Evolutionary conservation across 2,329 filamentous ascomycete genomes (phyloP).

Genomic region (Allantophomopsis cytisporea): DNA sequence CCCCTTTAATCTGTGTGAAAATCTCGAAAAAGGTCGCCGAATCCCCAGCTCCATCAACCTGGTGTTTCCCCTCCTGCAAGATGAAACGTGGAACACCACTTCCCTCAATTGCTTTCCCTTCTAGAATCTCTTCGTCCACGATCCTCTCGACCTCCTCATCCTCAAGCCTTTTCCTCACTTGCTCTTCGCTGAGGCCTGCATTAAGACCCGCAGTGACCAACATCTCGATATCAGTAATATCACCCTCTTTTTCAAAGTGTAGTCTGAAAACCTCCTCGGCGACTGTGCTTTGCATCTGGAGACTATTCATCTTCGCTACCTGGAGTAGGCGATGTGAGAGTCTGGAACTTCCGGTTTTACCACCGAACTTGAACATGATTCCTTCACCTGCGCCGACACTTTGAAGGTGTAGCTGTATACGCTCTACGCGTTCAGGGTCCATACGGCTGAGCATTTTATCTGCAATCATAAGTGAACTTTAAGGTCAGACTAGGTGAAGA

Average conservation of each 20-base stretch:
- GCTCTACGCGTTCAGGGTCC: conserved; percentile 41
- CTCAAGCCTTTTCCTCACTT: conserved; percentile 38
- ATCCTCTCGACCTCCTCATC: conserved; percentile 36
- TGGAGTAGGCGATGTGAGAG: conserved; percentile 70
- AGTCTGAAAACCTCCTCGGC: conserved; percentile 49
- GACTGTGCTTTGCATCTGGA: conserved; percentile 41
- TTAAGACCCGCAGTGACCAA: conserved; percentile 36
- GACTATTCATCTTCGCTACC: conserved; percentile 42
- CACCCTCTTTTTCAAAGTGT: conserved; percentile 51
- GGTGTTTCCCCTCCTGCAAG: conserved; percentile 53
- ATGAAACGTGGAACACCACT: conserved; percentile 64
- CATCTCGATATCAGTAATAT: conserved; percentile 43
- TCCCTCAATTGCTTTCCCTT: conserved; percentile 32
- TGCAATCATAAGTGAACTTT: conserved; percentile 22
- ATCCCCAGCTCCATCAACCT: conserved; percentile 61
- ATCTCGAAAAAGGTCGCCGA: conserved; percentile 49
- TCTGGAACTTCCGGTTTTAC: conserved; percentile 61
- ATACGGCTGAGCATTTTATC: conserved; percentile 23
- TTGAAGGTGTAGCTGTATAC: conserved; percentile 39
- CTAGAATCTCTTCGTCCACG: conserved; percentile 16
- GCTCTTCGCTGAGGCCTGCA: conserved; percentile 36
- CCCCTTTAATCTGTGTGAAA: conserved; percentile 38
- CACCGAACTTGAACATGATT: conserved; percentile 59
- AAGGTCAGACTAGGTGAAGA: not conserved
- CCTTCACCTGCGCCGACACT: conserved; percentile 52